Conservation (phyloP, 768 basidiomycete genomes). For the Collybia sp. region DNA sequence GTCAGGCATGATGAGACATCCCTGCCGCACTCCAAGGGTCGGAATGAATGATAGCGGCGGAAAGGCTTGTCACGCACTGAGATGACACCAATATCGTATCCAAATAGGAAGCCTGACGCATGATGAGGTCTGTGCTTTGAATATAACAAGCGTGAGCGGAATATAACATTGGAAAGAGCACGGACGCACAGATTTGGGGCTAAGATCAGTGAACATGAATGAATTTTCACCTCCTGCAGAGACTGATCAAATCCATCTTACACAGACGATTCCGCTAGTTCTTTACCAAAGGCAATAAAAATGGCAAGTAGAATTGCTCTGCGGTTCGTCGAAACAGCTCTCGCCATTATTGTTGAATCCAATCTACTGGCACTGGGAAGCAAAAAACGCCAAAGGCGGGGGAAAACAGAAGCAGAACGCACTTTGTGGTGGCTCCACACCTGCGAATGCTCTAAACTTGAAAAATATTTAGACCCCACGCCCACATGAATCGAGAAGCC, state of each 20-base stretch:
- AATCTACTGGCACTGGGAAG: not conserved
- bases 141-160: not conserved
- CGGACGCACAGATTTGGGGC: not conserved
- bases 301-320: constrained; percentile 61
- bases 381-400: constrained; percentile 6
- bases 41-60: not conserved
- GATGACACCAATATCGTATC: constrained; percentile 76
- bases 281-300: constrained; percentile 71
- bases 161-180: not conserved
- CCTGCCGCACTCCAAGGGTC: constrained; percentile 29
- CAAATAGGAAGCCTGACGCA: constrained; percentile 55
- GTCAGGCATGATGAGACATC: constrained; percentile 78
- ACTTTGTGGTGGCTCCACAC: not conserved
- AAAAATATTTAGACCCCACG: not conserved
- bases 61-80: constrained; percentile 37
- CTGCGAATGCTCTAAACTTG: constrained; percentile 10
- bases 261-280: constrained; percentile 1
- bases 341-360: constrained; percentile 16
- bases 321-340: constrained; percentile 55
- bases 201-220: not conserved
- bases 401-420: constrained; percentile 16
- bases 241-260: not conserved
- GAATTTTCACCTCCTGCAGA: constrained; percentile 12
- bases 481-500: constrained; percentile 7
- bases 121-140: not conserved